Percentiles rank a stretch among this genome's conserved stretches.
phyloP scores from a whole-genome alignment of 306 rosid species.

The Ormosia semicastrata region DNA sequence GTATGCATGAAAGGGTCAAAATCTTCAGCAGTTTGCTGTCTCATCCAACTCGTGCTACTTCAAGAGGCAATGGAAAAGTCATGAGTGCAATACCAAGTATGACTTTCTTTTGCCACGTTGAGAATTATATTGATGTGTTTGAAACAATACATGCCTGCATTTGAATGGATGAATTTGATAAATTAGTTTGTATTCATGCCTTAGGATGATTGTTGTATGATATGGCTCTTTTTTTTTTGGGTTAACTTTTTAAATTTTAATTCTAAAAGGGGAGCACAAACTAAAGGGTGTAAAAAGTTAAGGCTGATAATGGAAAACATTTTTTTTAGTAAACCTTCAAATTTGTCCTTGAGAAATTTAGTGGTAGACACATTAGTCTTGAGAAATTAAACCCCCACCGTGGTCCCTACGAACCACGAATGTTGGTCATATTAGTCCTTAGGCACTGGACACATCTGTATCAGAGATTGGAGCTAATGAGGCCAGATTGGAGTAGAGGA shows the following conservation, averaged over 20 bases:
- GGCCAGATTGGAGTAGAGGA: no score
- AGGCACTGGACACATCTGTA: no score
- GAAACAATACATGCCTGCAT: neutral
- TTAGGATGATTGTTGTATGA: neutral
- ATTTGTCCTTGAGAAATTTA: no score
- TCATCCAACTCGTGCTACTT: slow-evolving; percentile 45
- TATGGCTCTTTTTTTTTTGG: neutral
- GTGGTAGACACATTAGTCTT: no score
- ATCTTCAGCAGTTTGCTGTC: slow-evolving; percentile 41
- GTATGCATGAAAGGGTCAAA: slow-evolving; percentile 57
- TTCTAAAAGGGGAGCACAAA: neutral
- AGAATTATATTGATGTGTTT: slow-evolving; percentile 1
- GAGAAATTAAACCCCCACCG: no score
- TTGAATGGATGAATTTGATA: neutral
- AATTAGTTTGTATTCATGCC: neutral
- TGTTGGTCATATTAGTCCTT: no score
- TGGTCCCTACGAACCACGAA: no score
- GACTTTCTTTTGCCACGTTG: slow-evolving; percentile 21
- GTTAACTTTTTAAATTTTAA: neutral
- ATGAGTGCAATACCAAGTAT: slow-evolving; percentile 43
- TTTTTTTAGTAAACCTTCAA: neutral
- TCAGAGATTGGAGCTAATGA: no score
- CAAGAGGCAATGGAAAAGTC: slow-evolving; percentile 54
- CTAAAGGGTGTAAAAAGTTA: neutral
- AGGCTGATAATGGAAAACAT: neutral